Evolutionary conservation across 768 basidiomycete species (phyloP).

Genomic region (Lanmaoa pseudosensibilis): DNA sequence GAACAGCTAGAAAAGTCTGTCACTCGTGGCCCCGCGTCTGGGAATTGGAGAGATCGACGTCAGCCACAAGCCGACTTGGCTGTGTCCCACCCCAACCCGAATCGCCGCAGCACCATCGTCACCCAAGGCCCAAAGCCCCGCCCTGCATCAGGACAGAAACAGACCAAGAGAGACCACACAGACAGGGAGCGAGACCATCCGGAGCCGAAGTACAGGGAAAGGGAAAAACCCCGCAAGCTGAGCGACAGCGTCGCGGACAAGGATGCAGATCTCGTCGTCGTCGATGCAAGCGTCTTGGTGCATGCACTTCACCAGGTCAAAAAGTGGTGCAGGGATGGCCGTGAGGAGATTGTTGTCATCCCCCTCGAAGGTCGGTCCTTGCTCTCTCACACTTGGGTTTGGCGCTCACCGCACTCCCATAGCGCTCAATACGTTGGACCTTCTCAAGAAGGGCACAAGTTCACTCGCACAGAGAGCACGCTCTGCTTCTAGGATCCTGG

Average conservation of each 20-base stretch:
- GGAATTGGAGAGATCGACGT: constrained; percentile 62
- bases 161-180: constrained; percentile 21
- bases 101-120: constrained; percentile 17
- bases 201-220: constrained; percentile 21
- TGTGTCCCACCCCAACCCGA: constrained; percentile 12
- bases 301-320: constrained; percentile 78
- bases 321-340: constrained; percentile 76
- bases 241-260: constrained; percentile 40
- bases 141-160: constrained; percentile 17
- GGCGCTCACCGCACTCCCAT: constrained; percentile 12
- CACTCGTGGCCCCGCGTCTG: constrained; percentile 48
- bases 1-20: constrained; percentile 84
- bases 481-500: constrained; percentile 83
- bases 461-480: constrained; percentile 80
- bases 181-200: constrained; percentile 24
- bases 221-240: constrained; percentile 22
- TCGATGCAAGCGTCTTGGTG: constrained; percentile 81
- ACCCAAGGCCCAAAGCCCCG: constrained; percentile 27
- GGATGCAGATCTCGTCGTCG: constrained; percentile 73
- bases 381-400: neutral
- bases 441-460: constrained; percentile 88
- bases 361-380: constrained; percentile 78
- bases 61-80: constrained; percentile 24
- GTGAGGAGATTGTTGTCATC: constrained; percentile 76
- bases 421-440: constrained; percentile 90